Evolutionary conservation across 2,329 filamentous ascomycete genomes (phyloP).

Genomic region (Aspergillus puulaauensis): DNA sequence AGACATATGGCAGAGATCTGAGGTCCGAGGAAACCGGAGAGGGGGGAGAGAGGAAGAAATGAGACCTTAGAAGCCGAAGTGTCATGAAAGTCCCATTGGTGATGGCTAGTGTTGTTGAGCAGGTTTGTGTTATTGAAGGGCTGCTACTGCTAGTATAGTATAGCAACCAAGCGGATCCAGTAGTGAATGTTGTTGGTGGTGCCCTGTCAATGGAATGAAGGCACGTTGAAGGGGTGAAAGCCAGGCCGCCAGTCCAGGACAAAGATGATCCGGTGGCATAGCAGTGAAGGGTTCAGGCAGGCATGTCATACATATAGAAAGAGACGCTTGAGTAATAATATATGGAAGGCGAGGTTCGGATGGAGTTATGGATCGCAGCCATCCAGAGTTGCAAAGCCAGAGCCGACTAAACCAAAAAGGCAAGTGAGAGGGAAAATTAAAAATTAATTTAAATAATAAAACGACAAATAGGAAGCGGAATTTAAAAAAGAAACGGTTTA

Average conservation of each 20-base stretch:
- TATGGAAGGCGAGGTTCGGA: conserved; percentile 17
- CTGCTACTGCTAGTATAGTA: conserved; percentile 1
- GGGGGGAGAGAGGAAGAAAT: conserved; percentile 6
- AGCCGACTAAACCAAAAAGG: conserved; percentile 16
- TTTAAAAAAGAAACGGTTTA: conserved; percentile 41
- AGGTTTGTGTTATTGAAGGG: not conserved
- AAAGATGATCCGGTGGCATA: conserved; percentile 22
- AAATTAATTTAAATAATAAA: conserved; percentile 12
- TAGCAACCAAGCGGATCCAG: conserved; percentile 17
- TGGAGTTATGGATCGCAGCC: conserved; percentile 11
- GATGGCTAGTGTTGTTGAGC: conserved; percentile 6
- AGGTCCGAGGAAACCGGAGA: conserved; percentile 15
- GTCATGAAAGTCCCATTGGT: conserved; percentile 23
- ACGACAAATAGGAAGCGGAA: conserved; percentile 13
- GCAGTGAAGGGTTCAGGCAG: conserved; percentile 3
- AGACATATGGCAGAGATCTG: conserved; percentile 33
- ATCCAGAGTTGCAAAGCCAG: conserved; percentile 15
- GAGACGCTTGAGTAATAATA: conserved; percentile 13
- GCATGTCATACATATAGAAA: conserved; percentile 14
- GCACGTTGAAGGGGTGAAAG: conserved; percentile 41
- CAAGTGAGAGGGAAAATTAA: conserved; percentile 15
- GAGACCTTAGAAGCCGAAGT: conserved; percentile 8
- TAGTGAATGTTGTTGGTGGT: conserved; percentile 28
- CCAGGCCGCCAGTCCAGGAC: conserved; percentile 55
- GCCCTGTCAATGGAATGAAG: conserved; percentile 31